Base-by-base conservation (phyloP, 139 green algal genomes). In the Nannochloris sp. region DNA sequence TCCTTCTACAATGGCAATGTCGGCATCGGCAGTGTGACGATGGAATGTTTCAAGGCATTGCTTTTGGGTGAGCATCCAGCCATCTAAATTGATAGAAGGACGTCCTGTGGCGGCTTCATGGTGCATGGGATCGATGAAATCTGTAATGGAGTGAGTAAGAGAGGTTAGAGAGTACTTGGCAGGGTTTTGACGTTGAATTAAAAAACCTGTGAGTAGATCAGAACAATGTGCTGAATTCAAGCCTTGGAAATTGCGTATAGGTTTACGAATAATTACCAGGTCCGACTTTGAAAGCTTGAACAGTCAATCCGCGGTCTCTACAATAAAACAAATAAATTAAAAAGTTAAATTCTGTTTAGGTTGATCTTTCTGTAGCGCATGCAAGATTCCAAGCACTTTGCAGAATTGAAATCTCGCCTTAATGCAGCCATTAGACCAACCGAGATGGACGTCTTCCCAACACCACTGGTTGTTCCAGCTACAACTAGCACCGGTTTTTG, bases 1-100 rank as follows among this genome's bases (percentile, higher is more conserved):
- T 10, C 89, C 89, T 59, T 96, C 89, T 13, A 96, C 70, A 5
- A 96, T 67, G 0, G 76, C 82, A 14, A 96, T 60, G 70, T 96
- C 89, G 8, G 81, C 81, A 24, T 76, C 72, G 2, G 53, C 61
- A 14, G 72, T 70, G 5, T 57, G 24, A 0, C 73, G 54, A n/a
- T 65, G 54, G 48, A 89, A 89, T 1, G 37, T 57, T 4, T 57
- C 64, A 51, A 83, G 13, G 37, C 74, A 79, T 51, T 79, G 56
- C 56, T 88, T 71, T 36, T 68, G 67, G 31, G 35, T 74, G 14
- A 91, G 59, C 78, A 95, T 89, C 84, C 83, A 96, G 31, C 79
- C 84, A 72, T 96, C 89, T 4, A 96, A 62, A 56, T 94, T 96
- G 30, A 89, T 66, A 4, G 71, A 87, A 44, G 85, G 76, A 4